These are phyloP conservation scores for Fusarium pseudonygamai DNA, from an alignment of 2,329 filamentous ascomycete genomes.

Conservation along the genomic window DNA sequence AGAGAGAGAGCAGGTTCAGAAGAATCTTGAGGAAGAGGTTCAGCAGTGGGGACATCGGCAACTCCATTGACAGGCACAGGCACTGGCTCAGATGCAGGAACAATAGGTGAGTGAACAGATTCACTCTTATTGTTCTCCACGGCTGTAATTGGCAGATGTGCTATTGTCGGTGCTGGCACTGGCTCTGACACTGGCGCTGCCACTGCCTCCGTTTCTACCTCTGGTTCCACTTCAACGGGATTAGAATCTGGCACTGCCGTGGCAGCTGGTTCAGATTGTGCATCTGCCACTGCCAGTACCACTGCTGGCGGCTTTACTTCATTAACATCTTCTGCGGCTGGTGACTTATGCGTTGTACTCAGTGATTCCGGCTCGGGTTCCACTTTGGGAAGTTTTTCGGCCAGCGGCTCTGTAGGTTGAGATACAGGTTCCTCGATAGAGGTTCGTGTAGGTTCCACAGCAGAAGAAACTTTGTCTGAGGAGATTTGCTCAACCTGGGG, in stretches of 20 bases:
- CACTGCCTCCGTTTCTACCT: not conserved
- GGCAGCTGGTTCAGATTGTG: constrained; percentile 6
- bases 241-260: not conserved
- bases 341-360: constrained; percentile 13
- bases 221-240: not conserved
- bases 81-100: constrained; percentile 1
- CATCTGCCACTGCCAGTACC: not conserved
- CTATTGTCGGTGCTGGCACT: not conserved
- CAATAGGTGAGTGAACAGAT: constrained; percentile 13
- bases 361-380: constrained; percentile 25
- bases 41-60: not conserved
- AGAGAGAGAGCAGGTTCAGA: not conserved
- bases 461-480: constrained; percentile 14
- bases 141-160: not conserved
- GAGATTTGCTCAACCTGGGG: constrained; percentile 4
- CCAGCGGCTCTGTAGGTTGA: constrained; percentile 31
- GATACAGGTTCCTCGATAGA: constrained; percentile 23
- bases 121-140: constrained; percentile 15
- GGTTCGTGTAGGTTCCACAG: constrained; percentile 25
- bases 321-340: not conserved
- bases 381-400: constrained; percentile 31
- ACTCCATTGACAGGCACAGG: constrained; percentile 19
- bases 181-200: not conserved
- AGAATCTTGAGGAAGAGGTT: constrained; percentile 13
- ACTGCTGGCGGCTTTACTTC: not conserved